Percentiles rank a stretch among this genome's conserved stretches.
phyloP scores from a whole-genome alignment of 2,329 filamentous ascomycete genomes.

The Lachnellula arida region DNA sequence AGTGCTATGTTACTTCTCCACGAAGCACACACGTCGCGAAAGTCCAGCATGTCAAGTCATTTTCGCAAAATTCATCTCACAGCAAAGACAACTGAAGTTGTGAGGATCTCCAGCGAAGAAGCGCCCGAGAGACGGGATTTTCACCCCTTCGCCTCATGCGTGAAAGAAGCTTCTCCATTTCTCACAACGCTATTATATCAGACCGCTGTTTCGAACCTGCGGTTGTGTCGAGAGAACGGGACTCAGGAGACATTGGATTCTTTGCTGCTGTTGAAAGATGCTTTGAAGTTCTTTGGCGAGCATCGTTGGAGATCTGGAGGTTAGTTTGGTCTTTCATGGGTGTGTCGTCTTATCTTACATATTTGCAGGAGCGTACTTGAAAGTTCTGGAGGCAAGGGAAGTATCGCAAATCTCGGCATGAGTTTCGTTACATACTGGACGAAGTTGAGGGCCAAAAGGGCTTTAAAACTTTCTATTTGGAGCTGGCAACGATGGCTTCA shows the following conservation, averaged over 20 bases:
- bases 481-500: too few species aligned
- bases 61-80: constrained; percentile 4
- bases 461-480: too few species aligned
- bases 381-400: constrained; percentile 15
- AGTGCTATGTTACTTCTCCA: constrained; percentile 13
- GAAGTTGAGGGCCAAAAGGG: too few species aligned
- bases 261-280: constrained; percentile 4
- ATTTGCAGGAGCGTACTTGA: constrained; percentile 9
- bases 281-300: constrained; percentile 7
- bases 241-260: constrained; percentile 5
- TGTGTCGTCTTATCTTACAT: background rate
- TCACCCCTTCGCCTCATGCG: constrained; percentile 3
- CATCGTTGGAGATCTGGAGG: constrained; percentile 13
- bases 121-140: background rate
- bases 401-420: background rate
- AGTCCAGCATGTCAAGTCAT: background rate
- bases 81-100: background rate
- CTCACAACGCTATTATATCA: constrained; percentile 11
- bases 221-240: constrained; percentile 1
- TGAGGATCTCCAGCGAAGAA: constrained; percentile 1
- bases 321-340: background rate
- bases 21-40: constrained; percentile 10
- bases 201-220: constrained; percentile 5
- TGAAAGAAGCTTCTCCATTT: constrained; percentile 14
- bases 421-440: too few species aligned